Conservation (phyloP, 2,329 filamentous ascomycete genomes). For the Phyllosticta citriasiana region DNA sequence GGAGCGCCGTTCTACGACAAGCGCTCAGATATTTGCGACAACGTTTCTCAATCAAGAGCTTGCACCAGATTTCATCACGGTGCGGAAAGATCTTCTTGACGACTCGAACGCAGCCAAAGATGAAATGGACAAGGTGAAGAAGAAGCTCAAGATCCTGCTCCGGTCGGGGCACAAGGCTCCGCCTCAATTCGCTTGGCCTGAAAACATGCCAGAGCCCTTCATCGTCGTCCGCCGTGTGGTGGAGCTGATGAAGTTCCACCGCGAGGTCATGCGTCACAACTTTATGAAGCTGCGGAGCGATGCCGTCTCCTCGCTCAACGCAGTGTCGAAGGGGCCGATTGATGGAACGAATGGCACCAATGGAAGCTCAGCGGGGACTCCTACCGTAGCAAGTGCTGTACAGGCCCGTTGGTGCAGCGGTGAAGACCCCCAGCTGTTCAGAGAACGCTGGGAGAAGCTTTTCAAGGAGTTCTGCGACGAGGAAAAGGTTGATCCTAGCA, state of each 20-base stretch:
- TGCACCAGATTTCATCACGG: slow-evolving; percentile 73
- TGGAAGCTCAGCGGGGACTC: slow-evolving; percentile 15
- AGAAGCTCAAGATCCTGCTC: slow-evolving; percentile 89
- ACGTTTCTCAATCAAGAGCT: slow-evolving; percentile 82
- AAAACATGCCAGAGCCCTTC: slow-evolving; percentile 87
- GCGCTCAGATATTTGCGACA: slow-evolving; percentile 89
- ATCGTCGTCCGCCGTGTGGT: slow-evolving; percentile 87
- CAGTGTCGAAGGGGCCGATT: slow-evolving; percentile 12
- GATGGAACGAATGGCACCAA: slow-evolving; percentile 8
- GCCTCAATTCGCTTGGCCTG: slow-evolving; percentile 95
- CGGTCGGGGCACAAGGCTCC: slow-evolving; percentile 89
- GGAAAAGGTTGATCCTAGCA: slow-evolving; percentile 97
- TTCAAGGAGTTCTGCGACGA: slow-evolving; percentile 94
- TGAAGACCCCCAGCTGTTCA: slow-evolving; percentile 89
- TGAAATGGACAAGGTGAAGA: slow-evolving; percentile 99
- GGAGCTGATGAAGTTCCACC: slow-evolving; percentile 95
- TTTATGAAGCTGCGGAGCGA: slow-evolving; percentile 67
- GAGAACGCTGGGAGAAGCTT: slow-evolving; percentile 95
- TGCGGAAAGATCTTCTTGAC: slow-evolving; percentile 89
- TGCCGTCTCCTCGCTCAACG: slow-evolving; percentile 52
- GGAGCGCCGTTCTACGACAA: slow-evolving; percentile 86
- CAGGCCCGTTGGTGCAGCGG: slow-evolving; percentile 93
- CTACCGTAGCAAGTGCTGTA: slow-evolving; percentile 39
- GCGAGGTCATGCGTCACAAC: slow-evolving; percentile 89
- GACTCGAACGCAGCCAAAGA: slow-evolving; percentile 98